These are phyloP conservation scores for Sclerotiophoma versabilis DNA, from an alignment of 2,329 filamentous ascomycete species.

Conservation along the genomic window DNA sequence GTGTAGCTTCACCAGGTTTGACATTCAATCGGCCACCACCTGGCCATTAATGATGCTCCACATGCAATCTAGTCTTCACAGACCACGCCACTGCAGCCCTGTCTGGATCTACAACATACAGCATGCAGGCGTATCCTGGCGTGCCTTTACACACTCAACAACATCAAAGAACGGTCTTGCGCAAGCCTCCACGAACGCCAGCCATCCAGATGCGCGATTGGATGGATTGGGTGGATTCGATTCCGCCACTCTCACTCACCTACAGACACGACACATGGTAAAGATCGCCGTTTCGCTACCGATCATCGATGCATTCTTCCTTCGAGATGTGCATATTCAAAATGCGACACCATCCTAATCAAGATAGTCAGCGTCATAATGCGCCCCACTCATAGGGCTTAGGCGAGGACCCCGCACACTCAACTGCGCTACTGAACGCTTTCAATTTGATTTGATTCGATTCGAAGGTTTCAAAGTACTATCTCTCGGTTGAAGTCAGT, in stretches of 20 bases:
- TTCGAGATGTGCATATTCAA: slow-evolving; percentile 1
- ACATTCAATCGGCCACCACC: background rate
- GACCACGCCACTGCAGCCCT: background rate
- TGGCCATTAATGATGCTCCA: background rate
- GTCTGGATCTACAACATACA: background rate
- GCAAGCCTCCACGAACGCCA: slow-evolving; percentile 3
- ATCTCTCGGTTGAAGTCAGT: background rate
- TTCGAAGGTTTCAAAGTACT: background rate
- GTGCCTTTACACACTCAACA: background rate
- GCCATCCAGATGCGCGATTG: background rate
- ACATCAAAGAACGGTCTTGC: background rate
- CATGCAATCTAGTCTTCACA: background rate
- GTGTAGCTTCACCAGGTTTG: background rate
- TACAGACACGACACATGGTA: background rate
- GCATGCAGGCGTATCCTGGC: background rate
- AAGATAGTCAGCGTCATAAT: background rate
- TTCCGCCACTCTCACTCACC: slow-evolving; percentile 1
- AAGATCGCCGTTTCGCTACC: slow-evolving; percentile 16
- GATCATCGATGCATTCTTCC: background rate
- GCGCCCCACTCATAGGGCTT: slow-evolving; percentile 3
- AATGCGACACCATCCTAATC: slow-evolving; percentile 2
- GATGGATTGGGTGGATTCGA: slow-evolving; percentile 1
- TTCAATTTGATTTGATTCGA: background rate
- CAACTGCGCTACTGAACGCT: background rate
- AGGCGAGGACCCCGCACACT: slow-evolving; percentile 9